Percentiles rank a stretch among this genome's conserved stretches.
phyloP scores from a whole-genome alignment of 2,329 filamentous ascomycete genomes.

The Hypoxylon sp. region DNA sequence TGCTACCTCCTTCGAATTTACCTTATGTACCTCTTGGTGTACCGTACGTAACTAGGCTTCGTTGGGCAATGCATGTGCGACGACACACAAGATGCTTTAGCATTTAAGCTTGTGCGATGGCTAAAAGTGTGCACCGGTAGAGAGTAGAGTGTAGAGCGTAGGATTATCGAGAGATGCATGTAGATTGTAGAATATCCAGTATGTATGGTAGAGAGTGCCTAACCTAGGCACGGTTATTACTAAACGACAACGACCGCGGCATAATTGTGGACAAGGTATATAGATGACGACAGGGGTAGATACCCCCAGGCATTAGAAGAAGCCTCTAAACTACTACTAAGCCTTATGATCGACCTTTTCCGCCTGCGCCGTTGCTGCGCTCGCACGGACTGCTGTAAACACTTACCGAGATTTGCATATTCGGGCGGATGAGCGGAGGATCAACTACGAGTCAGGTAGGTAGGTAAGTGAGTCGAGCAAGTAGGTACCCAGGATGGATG shows the following conservation, averaged over 20 bases:
- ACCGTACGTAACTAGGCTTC: neutral
- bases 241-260: neutral
- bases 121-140: neutral
- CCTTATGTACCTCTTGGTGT: slow-evolving; percentile 2
- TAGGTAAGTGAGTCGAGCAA: neutral
- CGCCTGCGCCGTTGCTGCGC: slow-evolving; percentile 22
- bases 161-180: too few species aligned
- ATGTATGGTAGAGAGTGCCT: neutral
- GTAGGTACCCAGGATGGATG: slow-evolving; percentile 6
- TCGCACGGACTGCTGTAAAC: slow-evolving; percentile 24
- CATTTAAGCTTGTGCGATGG: slow-evolving; percentile 29
- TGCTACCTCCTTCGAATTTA: too few species aligned
- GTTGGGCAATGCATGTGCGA: neutral
- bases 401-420: slow-evolving; percentile 33
- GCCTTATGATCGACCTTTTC: slow-evolving; percentile 15
- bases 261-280: neutral
- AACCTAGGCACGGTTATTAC: neutral
- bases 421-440: slow-evolving; percentile 19
- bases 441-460: slow-evolving; percentile 22
- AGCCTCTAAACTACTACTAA: slow-evolving; percentile 8
- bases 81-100: slow-evolving; percentile 7
- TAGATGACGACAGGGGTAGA: slow-evolving; percentile 12
- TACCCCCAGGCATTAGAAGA: slow-evolving; percentile 11
- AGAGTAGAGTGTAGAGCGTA: neutral
- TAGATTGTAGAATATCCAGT: too few species aligned